phyloP scores from a whole-genome alignment of 1,284 basidiomycete species.

The Spongispora temasekensis region DNA sequence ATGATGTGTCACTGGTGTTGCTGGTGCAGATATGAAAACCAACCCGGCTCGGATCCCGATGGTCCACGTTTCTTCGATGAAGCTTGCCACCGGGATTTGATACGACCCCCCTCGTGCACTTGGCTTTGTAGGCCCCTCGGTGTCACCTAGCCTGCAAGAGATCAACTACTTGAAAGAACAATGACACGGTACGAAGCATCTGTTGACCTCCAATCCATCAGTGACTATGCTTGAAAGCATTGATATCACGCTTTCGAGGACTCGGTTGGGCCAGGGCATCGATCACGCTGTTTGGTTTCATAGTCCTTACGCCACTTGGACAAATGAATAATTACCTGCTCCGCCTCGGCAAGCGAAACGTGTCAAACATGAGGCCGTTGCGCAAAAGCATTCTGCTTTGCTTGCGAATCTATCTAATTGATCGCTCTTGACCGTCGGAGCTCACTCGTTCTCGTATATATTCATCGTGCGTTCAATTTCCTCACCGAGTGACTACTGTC shows the following conservation, averaged over 20 bases:
- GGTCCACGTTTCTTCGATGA: not conserved
- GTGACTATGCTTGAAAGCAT: too few relatives aligned
- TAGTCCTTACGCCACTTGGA: slow-evolving; percentile 18
- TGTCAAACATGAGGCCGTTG: slow-evolving; percentile 34
- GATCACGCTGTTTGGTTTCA: slow-evolving; percentile 10
- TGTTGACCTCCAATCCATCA: too few relatives aligned
- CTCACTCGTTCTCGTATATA: slow-evolving; percentile 33
- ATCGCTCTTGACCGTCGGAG: slow-evolving; percentile 26
- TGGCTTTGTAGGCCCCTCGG: not conserved
- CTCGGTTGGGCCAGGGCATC: not conserved
- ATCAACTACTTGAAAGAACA: too few relatives aligned
- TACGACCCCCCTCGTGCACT: slow-evolving; percentile 11
- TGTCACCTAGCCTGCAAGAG: not conserved
- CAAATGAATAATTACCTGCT: slow-evolving; percentile 30
- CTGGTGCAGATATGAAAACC: slow-evolving; percentile 24
- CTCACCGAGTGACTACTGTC: slow-evolving; percentile 9
- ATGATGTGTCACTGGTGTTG: not conserved
- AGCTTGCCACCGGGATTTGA: not conserved
- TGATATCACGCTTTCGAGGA: not conserved
- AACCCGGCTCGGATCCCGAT: not conserved
- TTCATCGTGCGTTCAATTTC: slow-evolving; percentile 15
- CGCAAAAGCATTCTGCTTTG: slow-evolving; percentile 16
- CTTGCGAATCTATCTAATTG: slow-evolving; percentile 25
- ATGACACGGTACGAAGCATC: too few relatives aligned
- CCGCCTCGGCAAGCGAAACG: slow-evolving; percentile 35